phyloP scores from a whole-genome alignment of 257 asterid genomes.

The Solanum arcanum region DNA sequence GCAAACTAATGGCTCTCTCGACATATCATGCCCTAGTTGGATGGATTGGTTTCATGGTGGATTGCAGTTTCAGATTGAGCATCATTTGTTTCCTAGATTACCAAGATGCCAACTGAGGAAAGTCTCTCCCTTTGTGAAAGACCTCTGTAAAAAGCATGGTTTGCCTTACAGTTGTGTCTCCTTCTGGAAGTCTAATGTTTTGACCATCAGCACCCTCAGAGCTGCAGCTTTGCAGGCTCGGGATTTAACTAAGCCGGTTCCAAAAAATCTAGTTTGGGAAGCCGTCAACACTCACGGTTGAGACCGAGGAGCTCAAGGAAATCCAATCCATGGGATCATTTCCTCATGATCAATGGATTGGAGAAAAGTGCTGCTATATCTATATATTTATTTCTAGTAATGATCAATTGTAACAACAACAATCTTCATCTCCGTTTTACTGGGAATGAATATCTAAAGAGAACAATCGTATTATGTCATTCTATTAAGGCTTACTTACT shows the following conservation, averaged over 20 bases:
- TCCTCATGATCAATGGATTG: neutral
- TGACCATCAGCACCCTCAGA: conserved; percentile 43
- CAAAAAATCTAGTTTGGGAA: conserved; percentile 80
- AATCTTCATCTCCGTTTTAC: neutral
- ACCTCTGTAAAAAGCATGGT: conserved; percentile 74
- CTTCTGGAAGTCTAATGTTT: conserved; percentile 57
- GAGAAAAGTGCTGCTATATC: neutral
- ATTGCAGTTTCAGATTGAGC: conserved; percentile 75
- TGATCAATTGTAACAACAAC: neutral
- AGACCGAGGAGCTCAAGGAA: neutral
- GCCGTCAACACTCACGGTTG: conserved; percentile 81
- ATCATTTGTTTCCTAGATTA: conserved; percentile 73
- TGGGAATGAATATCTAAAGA: neutral
- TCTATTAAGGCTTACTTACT: neutral
- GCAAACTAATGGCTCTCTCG: conserved; percentile 60
- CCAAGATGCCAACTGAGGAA: conserved; percentile 64
- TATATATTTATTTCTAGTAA: neutral
- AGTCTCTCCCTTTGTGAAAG: conserved; percentile 61
- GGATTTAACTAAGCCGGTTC: conserved; percentile 48
- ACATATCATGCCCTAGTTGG: conserved; percentile 58
- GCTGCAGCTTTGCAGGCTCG: conserved; percentile 75
- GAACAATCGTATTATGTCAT: neutral
- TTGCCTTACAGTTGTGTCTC: conserved; percentile 51
- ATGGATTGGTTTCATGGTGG: conserved; percentile 99
- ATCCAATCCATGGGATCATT: neutral